These are phyloP conservation scores for Aphanomyces stellatus DNA, from an alignment of 352 stramenopile genomes.

Conservation along the genomic window DNA sequence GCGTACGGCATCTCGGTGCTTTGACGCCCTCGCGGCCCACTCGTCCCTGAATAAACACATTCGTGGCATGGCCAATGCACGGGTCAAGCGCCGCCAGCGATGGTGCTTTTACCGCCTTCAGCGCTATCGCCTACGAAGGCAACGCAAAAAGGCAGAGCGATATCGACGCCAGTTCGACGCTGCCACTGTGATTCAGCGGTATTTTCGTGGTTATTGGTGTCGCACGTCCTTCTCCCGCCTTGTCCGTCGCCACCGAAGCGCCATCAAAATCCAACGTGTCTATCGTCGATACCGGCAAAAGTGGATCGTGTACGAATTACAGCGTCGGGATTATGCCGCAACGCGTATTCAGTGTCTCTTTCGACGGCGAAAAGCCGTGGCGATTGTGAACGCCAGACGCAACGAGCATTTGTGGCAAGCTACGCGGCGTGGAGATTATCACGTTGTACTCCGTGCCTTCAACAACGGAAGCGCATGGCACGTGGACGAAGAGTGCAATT, in stretches of 20 bases:
- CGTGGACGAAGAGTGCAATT: slow-evolving; percentile 48
- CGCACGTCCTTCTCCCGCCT: slow-evolving; percentile 35
- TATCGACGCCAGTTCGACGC: slow-evolving; percentile 29
- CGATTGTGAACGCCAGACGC: slow-evolving; percentile 28
- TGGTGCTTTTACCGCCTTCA: slow-evolving; percentile 17
- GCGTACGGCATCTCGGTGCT: slow-evolving; percentile 24
- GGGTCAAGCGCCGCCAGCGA: not conserved
- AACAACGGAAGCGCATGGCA: slow-evolving; percentile 40
- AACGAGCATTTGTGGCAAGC: slow-evolving; percentile 54
- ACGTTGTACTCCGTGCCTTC: slow-evolving; percentile 49
- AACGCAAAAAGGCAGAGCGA: slow-evolving; percentile 32
- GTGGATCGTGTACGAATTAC: slow-evolving; percentile 28
- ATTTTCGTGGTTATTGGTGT: slow-evolving; percentile 47
- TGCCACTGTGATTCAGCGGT: slow-evolving; percentile 55
- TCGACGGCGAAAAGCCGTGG: slow-evolving; percentile 35
- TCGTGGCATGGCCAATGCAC: not conserved
- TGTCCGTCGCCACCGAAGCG: slow-evolving; percentile 33
- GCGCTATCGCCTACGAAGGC: slow-evolving; percentile 21
- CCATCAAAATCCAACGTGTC: slow-evolving; percentile 46
- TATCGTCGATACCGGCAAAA: slow-evolving; percentile 40
- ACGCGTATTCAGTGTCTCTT: slow-evolving; percentile 48
- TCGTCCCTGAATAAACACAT: not conserved
- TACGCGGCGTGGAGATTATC: slow-evolving; percentile 69
- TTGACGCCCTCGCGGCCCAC: slow-evolving; percentile 24
- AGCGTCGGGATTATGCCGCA: slow-evolving; percentile 36